Percentiles rank a stretch among this genome's conserved stretches.
phyloP scores from a whole-genome alignment of 768 basidiomycete genomes.

The Mycena galericulata region DNA sequence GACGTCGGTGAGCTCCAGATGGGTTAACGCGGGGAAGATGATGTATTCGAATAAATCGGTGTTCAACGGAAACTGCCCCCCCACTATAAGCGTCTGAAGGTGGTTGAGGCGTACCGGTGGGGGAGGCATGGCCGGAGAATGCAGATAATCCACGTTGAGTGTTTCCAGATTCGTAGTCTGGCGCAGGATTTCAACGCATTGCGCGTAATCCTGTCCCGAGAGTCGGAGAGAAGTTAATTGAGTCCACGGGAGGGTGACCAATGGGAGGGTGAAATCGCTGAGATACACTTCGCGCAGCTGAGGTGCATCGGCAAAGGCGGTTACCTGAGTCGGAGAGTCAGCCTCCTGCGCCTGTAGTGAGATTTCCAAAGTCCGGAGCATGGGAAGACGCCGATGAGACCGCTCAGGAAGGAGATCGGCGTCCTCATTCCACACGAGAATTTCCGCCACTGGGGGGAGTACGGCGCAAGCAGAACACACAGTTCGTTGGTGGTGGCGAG shows the following conservation, averaged over 20 bases:
- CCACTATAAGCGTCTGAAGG: neutral
- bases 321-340: neutral
- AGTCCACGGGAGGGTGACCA: too few relatives aligned
- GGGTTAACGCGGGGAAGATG: neutral
- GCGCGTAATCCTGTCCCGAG: too few relatives aligned
- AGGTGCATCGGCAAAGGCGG: too few relatives aligned
- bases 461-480: neutral
- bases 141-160: neutral
- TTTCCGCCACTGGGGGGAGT: neutral
- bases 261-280: too few relatives aligned
- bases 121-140: too few relatives aligned
- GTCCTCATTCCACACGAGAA: neutral
- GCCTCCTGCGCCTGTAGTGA: neutral
- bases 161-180: neutral
- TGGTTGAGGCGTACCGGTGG: neutral
- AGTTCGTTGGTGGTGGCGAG: neutral
- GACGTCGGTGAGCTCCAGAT: neutral
- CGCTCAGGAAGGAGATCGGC: neutral
- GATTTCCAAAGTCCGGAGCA: neutral
- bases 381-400: neutral
- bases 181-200: neutral
- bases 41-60: neutral
- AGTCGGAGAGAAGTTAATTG: too few relatives aligned
- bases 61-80: neutral
- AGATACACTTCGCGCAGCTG: too few relatives aligned